Conservation (phyloP, 306 rosid genomes). For the Sicyos baderoa region DNA sequence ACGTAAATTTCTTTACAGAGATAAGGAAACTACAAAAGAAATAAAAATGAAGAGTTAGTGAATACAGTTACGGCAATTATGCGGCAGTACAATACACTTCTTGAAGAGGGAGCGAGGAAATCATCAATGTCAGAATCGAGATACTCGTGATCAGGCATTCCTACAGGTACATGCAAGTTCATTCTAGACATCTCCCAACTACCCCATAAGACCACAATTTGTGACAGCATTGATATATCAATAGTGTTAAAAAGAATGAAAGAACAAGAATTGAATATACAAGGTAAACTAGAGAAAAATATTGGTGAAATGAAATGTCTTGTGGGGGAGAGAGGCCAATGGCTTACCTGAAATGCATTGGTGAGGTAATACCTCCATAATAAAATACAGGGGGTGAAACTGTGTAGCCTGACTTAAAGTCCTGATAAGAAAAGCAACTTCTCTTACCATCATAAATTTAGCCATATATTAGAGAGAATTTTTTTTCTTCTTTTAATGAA, state of each 20-base stretch:
- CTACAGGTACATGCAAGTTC: slow-evolving; percentile 40
- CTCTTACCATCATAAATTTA: neutral
- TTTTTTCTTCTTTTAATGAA: neutral
- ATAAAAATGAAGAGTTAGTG: slow-evolving; percentile 15
- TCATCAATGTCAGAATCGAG: slow-evolving; percentile 38
- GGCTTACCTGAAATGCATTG: slow-evolving; percentile 25
- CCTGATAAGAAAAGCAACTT: slow-evolving; percentile 30
- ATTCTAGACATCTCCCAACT: slow-evolving; percentile 63
- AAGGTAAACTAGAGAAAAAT: neutral
- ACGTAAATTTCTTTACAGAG: neutral
- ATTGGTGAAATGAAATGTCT: neutral
- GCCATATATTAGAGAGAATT: neutral
- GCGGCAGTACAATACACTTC: slow-evolving; percentile 47
- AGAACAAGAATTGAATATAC: neutral
- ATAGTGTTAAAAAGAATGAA: neutral
- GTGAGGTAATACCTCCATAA: slow-evolving; percentile 35
- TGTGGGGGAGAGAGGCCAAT: neutral
- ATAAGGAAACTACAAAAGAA: neutral
- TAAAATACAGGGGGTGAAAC: slow-evolving; percentile 48
- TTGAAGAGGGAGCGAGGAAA: slow-evolving; percentile 39
- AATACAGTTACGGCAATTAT: slow-evolving; percentile 56
- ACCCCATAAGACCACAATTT: slow-evolving; percentile 33
- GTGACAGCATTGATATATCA: slow-evolving; percentile 5
- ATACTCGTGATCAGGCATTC: slow-evolving; percentile 35
- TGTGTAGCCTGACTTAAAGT: slow-evolving; percentile 48